Base-by-base conservation (phyloP, 352 stramenopile genomes). In the Globisporangium spiculum region DNA sequence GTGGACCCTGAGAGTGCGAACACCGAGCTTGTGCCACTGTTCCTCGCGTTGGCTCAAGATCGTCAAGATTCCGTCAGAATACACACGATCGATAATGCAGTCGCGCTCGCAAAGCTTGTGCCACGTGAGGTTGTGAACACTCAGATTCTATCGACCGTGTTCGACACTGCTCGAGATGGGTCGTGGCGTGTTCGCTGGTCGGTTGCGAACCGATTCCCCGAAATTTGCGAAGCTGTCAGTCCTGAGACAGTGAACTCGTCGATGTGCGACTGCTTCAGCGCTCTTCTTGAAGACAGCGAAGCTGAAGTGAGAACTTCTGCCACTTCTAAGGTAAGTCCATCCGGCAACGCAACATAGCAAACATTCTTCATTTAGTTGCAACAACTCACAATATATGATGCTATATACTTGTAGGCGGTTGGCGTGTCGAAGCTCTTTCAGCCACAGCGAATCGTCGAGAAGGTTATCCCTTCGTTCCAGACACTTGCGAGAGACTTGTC, bases 141-240 rank as follows among this genome's bases (percentile, higher is more conserved):
- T 7, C 80, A 96, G 52, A 79, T 99, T 12, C 71, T 99, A 7
- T 91, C 95, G 12, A 85, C 96, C 0, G 89, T 98, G 52, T 90
- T 98, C 30, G 88, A 96, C 36, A 97, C 89, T 0, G 97, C 97
- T 24, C 84, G 91, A 46, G 97, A 99, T 79, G 94, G 92, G n/a
- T 98, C 97, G 32, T 99, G 98, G 98, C 91, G 98, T 63, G 97
- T 99, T 38, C 88, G 98, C 44, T 99, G 97, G 96, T 99, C 96
- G 12, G 96, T 98, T 38, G 97, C 97, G 9, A 97, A 98, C 56
- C 97, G 98, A 58, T 99, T 99, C 67, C 84, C 93, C 1, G 84
- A 97, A 60, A 92, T 99, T 10, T 97, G 96, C 52, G 78, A 90
- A 53, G 94, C 91, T 3, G 91, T 98, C 60, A 86, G 82, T 57